A percentile compares a stretch with the other conserved stretches of the same genome.
Conservation (phyloP, 257 asterid species). For the Nemophila menziesii region DNA sequence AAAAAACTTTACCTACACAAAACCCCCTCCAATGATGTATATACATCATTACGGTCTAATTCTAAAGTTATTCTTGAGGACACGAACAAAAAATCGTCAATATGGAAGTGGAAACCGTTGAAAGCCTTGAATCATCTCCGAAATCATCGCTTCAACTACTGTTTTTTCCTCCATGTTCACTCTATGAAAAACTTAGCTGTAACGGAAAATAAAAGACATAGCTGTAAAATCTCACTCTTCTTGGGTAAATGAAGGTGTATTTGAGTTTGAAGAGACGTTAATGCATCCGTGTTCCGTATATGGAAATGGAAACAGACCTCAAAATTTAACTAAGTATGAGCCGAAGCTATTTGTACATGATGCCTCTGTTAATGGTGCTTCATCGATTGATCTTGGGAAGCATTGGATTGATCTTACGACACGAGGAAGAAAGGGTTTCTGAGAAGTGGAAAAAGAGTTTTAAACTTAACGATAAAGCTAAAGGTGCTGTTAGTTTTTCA, state of each 20-base stretch:
- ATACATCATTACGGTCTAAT: neutral
- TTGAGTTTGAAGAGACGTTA: constrained; percentile 74
- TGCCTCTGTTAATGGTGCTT: constrained; percentile 47
- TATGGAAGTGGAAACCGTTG: constrained; percentile 82
- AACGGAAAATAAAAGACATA: constrained; percentile 52
- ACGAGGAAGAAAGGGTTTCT: constrained; percentile 40
- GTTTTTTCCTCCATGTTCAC: constrained; percentile 73
- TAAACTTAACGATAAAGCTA: constrained; percentile 67
- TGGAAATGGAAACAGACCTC: constrained; percentile 45
- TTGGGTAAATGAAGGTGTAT: constrained; percentile 37
- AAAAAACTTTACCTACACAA: constrained; percentile 57
- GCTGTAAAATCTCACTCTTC: constrained; percentile 41
- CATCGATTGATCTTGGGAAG: constrained; percentile 54
- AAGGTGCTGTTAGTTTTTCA: constrained; percentile 86
- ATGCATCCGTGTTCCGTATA: constrained; percentile 44
- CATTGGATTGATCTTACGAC: constrained; percentile 72
- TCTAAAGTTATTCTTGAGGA: constrained; percentile 14
- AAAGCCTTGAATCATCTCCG: constrained; percentile 51
- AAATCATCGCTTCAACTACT: constrained; percentile 44
- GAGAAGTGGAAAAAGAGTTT: constrained; percentile 83
- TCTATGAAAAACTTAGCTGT: constrained; percentile 62
- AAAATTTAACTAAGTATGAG: constrained; percentile 44
- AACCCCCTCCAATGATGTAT: constrained; percentile 27
- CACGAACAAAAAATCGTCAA: constrained; percentile 53
- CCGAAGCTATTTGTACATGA: constrained; percentile 52